Evolutionary conservation across 257 asterid genomes (phyloP).

Genomic region (Lycium barbarum): DNA sequence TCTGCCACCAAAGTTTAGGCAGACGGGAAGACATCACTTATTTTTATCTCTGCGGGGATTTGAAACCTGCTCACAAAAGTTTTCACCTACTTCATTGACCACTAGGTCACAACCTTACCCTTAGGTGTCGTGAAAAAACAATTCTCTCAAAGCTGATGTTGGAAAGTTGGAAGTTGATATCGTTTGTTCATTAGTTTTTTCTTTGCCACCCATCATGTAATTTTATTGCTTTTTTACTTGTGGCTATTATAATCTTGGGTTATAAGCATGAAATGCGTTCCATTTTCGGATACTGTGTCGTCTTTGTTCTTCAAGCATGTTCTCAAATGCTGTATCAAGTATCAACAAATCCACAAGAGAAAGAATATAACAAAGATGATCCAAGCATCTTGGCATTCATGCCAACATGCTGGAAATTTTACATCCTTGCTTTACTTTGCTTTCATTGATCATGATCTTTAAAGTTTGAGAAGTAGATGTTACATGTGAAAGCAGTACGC

Average conservation of each 20-base stretch:
- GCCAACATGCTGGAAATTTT: not conserved
- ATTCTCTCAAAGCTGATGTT: not conserved
- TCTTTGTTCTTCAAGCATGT: conserved; percentile 9
- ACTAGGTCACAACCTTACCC: not conserved
- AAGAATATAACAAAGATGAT: not conserved
- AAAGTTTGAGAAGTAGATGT: not conserved
- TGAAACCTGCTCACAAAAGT: not conserved
- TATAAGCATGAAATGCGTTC: not conserved
- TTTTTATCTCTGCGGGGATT: not conserved
- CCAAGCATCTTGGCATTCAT: not conserved
- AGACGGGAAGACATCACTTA: not conserved
- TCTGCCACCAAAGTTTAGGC: not conserved
- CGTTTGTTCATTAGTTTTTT: not conserved
- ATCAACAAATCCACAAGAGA: not conserved
- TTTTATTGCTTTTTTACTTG: not conserved
- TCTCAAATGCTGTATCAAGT: not conserved
- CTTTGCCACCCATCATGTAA: conserved; percentile 2
- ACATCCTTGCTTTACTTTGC: not conserved
- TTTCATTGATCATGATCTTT: not conserved
- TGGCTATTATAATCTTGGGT: not conserved
- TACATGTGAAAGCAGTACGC: not conserved
- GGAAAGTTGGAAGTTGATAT: conserved; percentile 1
- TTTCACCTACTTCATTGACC: not conserved
- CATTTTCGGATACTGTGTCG: not conserved
- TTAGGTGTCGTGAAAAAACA: not conserved